Conservation (phyloP, 371 early-diverging fungal species). For the Blakeslea trispora region DNA sequence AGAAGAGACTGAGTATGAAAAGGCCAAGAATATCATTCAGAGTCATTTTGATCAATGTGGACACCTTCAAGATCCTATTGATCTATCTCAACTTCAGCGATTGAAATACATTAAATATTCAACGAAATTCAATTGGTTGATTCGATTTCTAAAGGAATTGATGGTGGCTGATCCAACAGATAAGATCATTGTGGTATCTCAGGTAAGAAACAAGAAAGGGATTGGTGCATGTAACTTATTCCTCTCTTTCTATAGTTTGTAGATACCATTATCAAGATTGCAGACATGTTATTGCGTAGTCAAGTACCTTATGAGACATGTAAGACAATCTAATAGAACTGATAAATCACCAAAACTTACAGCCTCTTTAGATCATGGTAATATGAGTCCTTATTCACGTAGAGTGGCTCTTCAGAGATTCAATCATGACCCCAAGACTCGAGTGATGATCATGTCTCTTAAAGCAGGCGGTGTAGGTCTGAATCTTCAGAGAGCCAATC, state of each 20-base stretch:
- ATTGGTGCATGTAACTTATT: background rate
- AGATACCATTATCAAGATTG: slow-evolving; percentile 32
- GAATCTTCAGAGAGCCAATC: slow-evolving; percentile 47
- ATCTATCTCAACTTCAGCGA: slow-evolving; percentile 33
- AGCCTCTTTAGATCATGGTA: slow-evolving; percentile 47
- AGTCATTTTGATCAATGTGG: slow-evolving; percentile 44
- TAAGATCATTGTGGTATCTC: slow-evolving; percentile 46
- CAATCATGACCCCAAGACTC: slow-evolving; percentile 29
- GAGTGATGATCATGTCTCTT: slow-evolving; percentile 43
- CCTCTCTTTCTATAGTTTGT: slow-evolving; percentile 26
- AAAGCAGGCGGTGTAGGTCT: slow-evolving; percentile 50
- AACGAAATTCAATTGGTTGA: slow-evolving; percentile 41
- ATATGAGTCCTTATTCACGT: slow-evolving; percentile 24
- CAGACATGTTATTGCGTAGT: slow-evolving; percentile 17
- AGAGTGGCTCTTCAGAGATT: slow-evolving; percentile 31
- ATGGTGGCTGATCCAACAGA: slow-evolving; percentile 19
- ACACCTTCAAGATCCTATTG: slow-evolving; percentile 18
- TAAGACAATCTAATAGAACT: too few species aligned
- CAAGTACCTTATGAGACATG: slow-evolving; percentile 30
- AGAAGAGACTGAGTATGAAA: slow-evolving; percentile 30
- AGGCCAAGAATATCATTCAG: slow-evolving; percentile 35
- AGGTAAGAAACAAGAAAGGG: slow-evolving; percentile 20
- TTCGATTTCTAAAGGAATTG: slow-evolving; percentile 23
- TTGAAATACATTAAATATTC: slow-evolving; percentile 35
- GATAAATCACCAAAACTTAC: too few species aligned